Base-by-base conservation (phyloP, 352 stramenopile genomes). In the Halophytophthora polymorphica region DNA sequence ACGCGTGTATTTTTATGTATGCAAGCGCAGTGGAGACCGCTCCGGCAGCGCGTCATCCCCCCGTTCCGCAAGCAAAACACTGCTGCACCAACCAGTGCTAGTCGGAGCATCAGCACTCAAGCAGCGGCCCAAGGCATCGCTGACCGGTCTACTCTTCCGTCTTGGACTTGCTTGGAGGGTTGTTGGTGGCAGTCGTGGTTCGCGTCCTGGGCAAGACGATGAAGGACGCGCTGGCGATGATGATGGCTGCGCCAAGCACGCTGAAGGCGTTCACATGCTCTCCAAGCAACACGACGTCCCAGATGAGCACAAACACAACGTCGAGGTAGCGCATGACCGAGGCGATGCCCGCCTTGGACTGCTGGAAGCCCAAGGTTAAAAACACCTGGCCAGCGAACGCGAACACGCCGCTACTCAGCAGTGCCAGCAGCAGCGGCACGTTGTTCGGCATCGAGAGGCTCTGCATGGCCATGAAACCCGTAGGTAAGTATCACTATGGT, bases 261-360 rank as follows among this genome's bases (percentile, higher is more conserved):
- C 63, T 74, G 55, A 61, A 75, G 19, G 36, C 22, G 53, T 50
- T 78, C 45, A 81, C 59, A 7, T 18, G 29, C 54, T 80, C 71
- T 15, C 56, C 36, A 3, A 82, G 60, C 25, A 74, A 55, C 13
- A 63, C 22, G 15, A 42, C 52, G 52, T 85, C 71, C 68, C 71
- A 85, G 10, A 81, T 33, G 34, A 85, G 83, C 13, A 82, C 69
- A 50, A 63, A 80, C 14, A 79, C 68, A 18, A 85, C 69, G 53
- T 82, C 73, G 18, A 82, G 42, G 49, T 82, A 80, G 23, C 71
- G 68, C 71, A 83, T 83, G n/a, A 77, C 65, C 15, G 71, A 71
- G 2, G 73, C 73, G 18, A 73, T 45, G 21, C 71, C 73, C 0
- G 65, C 64, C 35, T 76, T 68, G 40, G 77, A 72, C 13, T 77